Percentiles rank a stretch among this genome's conserved stretches.
Conservation (phyloP, 306 rosid species). For the Castanea mollissima region DNA sequence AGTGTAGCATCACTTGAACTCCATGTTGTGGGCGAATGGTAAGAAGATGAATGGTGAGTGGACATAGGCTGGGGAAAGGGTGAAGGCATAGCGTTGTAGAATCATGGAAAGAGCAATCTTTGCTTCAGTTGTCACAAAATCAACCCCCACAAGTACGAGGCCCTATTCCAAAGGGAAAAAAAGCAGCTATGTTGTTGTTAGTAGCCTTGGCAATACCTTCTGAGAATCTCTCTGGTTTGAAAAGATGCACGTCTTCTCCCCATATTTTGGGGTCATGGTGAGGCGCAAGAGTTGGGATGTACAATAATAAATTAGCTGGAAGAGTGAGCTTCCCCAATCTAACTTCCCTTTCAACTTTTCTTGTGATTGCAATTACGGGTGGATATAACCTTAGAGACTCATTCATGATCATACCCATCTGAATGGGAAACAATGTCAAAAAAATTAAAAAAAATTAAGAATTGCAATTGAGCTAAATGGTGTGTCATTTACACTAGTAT, state of each 20-base stretch:
- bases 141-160: constrained; percentile 20
- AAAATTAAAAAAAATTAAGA: no score
- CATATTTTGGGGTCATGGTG: constrained; percentile 27
- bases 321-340: constrained; percentile 15
- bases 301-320: constrained; percentile 13
- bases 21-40: constrained; percentile 23
- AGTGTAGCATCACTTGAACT: constrained; percentile 14
- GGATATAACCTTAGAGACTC: constrained; percentile 29
- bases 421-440: not conserved
- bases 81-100: constrained; percentile 19
- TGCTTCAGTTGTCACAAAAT: constrained; percentile 18
- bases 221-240: constrained; percentile 30
- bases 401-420: constrained; percentile 27
- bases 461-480: no score
- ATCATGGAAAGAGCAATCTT: constrained; percentile 27
- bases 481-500: no score
- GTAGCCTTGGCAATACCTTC: constrained; percentile 23
- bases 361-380: not conserved
- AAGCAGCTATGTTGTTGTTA: constrained; percentile 9
- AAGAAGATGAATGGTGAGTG: constrained; percentile 22
- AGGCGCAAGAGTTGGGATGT: not conserved
- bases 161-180: constrained; percentile 25
- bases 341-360: constrained; percentile 16
- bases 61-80: constrained; percentile 20
- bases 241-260: constrained; percentile 27